Conservation (phyloP, 2,329 filamentous ascomycete genomes). For the Scortechinia acanthostroma region DNA sequence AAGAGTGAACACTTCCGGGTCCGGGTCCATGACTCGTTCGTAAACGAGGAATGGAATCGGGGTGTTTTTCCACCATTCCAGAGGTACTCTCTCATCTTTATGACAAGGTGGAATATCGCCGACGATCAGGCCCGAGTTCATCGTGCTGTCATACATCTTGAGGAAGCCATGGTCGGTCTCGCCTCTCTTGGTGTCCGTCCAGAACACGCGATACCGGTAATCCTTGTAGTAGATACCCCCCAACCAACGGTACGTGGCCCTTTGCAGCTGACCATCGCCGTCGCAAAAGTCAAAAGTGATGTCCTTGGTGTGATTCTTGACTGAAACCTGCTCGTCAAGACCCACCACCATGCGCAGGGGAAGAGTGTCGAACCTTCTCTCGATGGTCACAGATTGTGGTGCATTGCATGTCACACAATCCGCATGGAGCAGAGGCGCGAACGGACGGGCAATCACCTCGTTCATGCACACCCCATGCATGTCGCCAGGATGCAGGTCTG, state of each 20-base stretch:
- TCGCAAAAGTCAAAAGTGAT: not conserved
- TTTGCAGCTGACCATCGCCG: not conserved
- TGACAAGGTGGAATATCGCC: not conserved
- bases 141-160: not conserved
- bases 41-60: not conserved
- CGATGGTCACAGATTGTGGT: not conserved
- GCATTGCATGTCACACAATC: not conserved
- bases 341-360: not conserved
- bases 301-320: not conserved
- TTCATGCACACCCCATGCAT: not conserved
- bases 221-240: not conserved
- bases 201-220: not conserved
- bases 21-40: not conserved
- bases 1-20: not conserved
- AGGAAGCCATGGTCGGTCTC: not conserved
- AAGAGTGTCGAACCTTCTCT: not conserved
- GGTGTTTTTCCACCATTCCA: not conserved
- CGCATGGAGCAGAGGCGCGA: not conserved
- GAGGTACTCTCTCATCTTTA: not conserved
- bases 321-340: not conserved
- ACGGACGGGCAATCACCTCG: not conserved
- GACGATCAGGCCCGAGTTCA: not conserved
- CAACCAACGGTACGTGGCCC: not conserved
- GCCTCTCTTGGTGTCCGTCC: not conserved
- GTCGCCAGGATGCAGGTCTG: not conserved